Base-by-base conservation (phyloP, 805 yeast species). In the Barnettozyma wickerhamii region DNA sequence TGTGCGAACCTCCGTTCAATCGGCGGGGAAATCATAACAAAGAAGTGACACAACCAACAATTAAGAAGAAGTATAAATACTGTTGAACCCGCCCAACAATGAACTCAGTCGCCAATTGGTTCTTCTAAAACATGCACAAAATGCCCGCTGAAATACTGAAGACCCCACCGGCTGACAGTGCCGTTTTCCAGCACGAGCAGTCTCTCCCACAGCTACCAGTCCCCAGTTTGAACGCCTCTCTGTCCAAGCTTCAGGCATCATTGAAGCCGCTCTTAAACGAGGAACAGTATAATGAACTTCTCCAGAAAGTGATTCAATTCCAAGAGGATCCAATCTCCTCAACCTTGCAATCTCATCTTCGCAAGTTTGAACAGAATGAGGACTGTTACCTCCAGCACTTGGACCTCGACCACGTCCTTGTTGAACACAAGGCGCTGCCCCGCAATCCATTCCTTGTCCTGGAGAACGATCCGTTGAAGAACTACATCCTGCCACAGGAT, bases 371-470 rank as follows among this genome's bases (percentile, higher is more conserved):
- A 12, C 50, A 52, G 5, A 54, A 59, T 6, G 66, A 72, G 35
- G 66, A 68, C 7, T 66, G 73, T 48, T 84, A 84, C 58, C 60
- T 84, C 39, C 80, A 79, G 50, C 70, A 69, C 21, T 51, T 69
- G 32, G 63, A 65, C 37, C 41, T 66, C 33, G 71, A 67, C 43
- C 65, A 65, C 32, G 66, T 56, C 28, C 47, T 60, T 18, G 47
- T 67, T 37, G 69, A 67, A 45, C 67, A 64, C 20, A 54, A 59
- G 24, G 67, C 79, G 1, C 63, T 84, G 32, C 95, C 95, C 5
- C 66, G 91, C 46, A 84, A 84, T 56, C 95, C 95, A 2, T 84
- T 81, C 52, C 69, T 84, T 48, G 74, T 84, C 10, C 59, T 84
- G 14, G 88, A 83, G 48, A 83, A 83, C 54, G 95, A 84, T 48